phyloP scores from a whole-genome alignment of 2,329 filamentous ascomycete genomes.

The Nigrograna mackinnonii region DNA sequence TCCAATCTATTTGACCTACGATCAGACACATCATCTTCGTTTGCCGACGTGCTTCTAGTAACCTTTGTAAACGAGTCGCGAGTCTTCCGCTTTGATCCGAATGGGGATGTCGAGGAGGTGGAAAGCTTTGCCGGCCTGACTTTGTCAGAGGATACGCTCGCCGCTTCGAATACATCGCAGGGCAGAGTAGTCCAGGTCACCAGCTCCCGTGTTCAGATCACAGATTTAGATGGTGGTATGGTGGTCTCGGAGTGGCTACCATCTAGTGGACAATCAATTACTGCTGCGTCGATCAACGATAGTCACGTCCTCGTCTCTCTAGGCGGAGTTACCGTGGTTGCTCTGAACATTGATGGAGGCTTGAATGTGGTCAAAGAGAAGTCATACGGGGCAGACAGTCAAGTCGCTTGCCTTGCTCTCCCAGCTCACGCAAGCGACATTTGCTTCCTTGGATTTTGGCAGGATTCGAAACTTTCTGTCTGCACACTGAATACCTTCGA shows the following conservation, averaged over 20 bases:
- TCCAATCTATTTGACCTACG: slow-evolving; percentile 73
- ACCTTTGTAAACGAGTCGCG: slow-evolving; percentile 85
- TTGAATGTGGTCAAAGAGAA: slow-evolving; percentile 63
- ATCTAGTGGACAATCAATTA: slow-evolving; percentile 61
- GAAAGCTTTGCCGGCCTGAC: slow-evolving; percentile 73
- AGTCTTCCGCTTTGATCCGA: slow-evolving; percentile 73
- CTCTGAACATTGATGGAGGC: slow-evolving; percentile 64
- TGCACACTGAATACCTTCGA: slow-evolving; percentile 69
- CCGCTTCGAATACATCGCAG: slow-evolving; percentile 67
- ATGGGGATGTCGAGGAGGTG: slow-evolving; percentile 84
- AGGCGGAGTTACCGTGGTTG: slow-evolving; percentile 72
- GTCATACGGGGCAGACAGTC: slow-evolving; percentile 67
- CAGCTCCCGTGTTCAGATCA: slow-evolving; percentile 62
- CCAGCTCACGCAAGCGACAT: slow-evolving; percentile 65
- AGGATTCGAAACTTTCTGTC: slow-evolving; percentile 77
- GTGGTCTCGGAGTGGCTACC: slow-evolving; percentile 63
- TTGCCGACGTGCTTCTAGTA: slow-evolving; percentile 73
- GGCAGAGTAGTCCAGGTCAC: slow-evolving; percentile 78
- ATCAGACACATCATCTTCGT: slow-evolving; percentile 52
- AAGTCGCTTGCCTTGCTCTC: slow-evolving; percentile 84
- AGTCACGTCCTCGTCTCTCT: slow-evolving; percentile 73
- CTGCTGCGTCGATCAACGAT: slow-evolving; percentile 75
- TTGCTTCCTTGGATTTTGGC: slow-evolving; percentile 87
- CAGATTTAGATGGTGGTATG: slow-evolving; percentile 61
- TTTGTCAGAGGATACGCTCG: slow-evolving; percentile 72